Conservation (phyloP, 805 yeast genomes). For the Kodamaea nitidulidarum region DNA sequence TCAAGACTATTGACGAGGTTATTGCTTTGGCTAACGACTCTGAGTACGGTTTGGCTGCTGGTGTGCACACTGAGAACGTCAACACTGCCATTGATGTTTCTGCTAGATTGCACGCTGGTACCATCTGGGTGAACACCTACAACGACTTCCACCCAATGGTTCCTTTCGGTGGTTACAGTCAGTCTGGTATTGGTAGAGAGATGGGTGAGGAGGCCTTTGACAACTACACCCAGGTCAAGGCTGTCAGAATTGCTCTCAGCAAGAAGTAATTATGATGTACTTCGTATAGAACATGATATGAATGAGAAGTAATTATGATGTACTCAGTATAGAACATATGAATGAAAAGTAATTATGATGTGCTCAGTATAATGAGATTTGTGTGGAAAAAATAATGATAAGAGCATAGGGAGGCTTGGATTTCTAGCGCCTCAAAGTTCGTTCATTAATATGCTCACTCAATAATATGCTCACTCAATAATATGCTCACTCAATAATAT, state of each 20-base stretch:
- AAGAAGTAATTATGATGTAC: constrained; percentile 1
- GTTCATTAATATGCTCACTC: too few species aligned
- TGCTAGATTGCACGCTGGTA: constrained; percentile 75
- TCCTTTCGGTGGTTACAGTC: constrained; percentile 92
- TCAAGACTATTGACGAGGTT: constrained; percentile 78
- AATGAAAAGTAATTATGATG: too few species aligned
- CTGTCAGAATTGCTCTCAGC: constrained; percentile 54
- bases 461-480: too few species aligned
- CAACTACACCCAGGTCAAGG: constrained; percentile 80
- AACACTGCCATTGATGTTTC: constrained; percentile 75
- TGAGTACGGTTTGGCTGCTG: constrained; percentile 85
- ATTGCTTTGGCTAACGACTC: constrained; percentile 75
- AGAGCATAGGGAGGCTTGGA: too few species aligned
- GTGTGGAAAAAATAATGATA: too few species aligned
- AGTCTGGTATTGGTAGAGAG: constrained; percentile 92
- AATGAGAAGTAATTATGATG: too few species aligned
- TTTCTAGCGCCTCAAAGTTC: too few species aligned
- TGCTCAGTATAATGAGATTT: too few species aligned
- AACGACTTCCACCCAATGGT: constrained; percentile 83
- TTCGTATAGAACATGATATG: neutral
- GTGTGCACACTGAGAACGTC: constrained; percentile 75
- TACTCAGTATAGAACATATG: too few species aligned
- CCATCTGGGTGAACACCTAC: constrained; percentile 87
- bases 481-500: too few species aligned
- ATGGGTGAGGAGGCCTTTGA: constrained; percentile 85